A percentile compares a stretch with the other conserved stretches of the same genome.
Evolutionary conservation across 2,329 filamentous ascomycete species (phyloP).

Genomic region (Aspergillus cejpii): DNA sequence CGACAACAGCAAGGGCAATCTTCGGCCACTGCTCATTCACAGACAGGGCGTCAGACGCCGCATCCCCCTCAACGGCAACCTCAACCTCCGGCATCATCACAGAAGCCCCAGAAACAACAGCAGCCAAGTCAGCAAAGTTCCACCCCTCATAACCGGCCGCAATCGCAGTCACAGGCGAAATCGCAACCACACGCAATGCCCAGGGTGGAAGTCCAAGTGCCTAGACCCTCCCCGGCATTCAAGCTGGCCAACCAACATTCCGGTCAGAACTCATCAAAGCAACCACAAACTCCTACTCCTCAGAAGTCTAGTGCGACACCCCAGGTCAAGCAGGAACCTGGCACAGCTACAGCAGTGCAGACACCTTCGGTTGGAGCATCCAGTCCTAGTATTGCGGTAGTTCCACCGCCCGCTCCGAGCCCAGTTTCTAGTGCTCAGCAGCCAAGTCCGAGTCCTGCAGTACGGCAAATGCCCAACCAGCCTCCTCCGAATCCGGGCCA

Average conservation of each 20-base stretch:
- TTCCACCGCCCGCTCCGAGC: conserved; percentile 8
- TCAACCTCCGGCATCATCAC: conserved; percentile 7
- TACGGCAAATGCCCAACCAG: conserved; percentile 19
- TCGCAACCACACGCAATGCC: conserved; percentile 10
- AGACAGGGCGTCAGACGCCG: conserved; percentile 15
- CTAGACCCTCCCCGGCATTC: conserved; percentile 8
- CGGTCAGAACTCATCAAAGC: conserved; percentile 6
- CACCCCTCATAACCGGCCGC: conserved; percentile 5
- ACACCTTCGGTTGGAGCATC: conserved; percentile 10
- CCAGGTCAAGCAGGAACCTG: conserved; percentile 29
- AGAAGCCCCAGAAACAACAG: conserved; percentile 11
- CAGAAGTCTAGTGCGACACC: conserved; percentile 14
- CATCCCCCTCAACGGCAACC: conserved; percentile 7
- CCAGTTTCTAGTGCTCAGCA: conserved; percentile 13
- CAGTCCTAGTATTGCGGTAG: conserved; percentile 8
- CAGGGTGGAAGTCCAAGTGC: conserved; percentile 20
- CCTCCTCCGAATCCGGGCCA: conserved; percentile 18
- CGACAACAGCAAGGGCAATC: conserved; percentile 24
- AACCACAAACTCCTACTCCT: conserved; percentile 13
- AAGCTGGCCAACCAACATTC: conserved; percentile 3
- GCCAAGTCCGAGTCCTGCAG: conserved; percentile 16
- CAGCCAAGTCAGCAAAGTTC: conserved; percentile 2
- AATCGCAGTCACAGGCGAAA: conserved; percentile 6
- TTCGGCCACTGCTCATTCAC: conserved; percentile 14
- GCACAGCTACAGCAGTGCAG: conserved; percentile 9